These are phyloP conservation scores for Aquilaria agallochum DNA, from an alignment of 441 rosid genomes.

Conservation along the genomic window DNA sequence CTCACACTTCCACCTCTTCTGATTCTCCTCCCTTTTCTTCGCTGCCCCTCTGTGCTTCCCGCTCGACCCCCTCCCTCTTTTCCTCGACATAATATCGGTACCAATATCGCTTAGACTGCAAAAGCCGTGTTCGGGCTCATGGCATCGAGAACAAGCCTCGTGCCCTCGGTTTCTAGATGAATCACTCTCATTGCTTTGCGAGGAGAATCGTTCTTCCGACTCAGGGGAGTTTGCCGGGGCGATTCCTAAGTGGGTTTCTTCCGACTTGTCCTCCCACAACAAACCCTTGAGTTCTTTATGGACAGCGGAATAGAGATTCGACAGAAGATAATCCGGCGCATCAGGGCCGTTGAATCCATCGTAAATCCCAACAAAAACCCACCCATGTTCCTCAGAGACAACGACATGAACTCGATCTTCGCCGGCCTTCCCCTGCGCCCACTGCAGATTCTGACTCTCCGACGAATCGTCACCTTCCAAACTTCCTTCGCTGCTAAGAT, in stretches of 20 bases:
- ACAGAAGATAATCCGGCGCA: conserved; percentile 61
- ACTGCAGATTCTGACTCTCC: conserved; percentile 52
- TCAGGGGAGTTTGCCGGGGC: conserved; percentile 26
- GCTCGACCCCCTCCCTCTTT: conserved; percentile 28
- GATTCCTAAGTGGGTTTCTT: not conserved
- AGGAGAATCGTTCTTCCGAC: not conserved
- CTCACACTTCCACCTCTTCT: conserved; percentile 79
- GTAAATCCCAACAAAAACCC: conserved; percentile 76
- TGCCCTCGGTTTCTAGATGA: not conserved
- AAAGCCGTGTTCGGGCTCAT: conserved; percentile 33
- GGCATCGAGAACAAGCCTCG: conserved; percentile 25
- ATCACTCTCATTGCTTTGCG: conserved; percentile 12
- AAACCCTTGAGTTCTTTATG: conserved; percentile 59
- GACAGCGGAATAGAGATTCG: conserved; percentile 47
- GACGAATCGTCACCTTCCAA: conserved; percentile 37
- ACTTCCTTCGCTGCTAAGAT: conserved; percentile 35
- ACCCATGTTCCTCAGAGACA: conserved; percentile 59
- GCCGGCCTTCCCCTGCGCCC: conserved; percentile 84
- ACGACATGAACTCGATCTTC: conserved; percentile 80
- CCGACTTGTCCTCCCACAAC: conserved; percentile 42
- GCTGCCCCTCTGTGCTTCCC: conserved; percentile 39
- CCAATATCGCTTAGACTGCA: conserved; percentile 17
- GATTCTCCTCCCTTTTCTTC: conserved; percentile 76
- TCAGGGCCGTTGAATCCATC: conserved; percentile 80
- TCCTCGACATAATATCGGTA: conserved; percentile 22